Percentiles rank a stretch among this genome's conserved stretches.
These are phyloP conservation scores for Mycosarcoma mackinlayi DNA, from an alignment of 1,284 basidiomycete genomes.

Conservation along the genomic window DNA sequence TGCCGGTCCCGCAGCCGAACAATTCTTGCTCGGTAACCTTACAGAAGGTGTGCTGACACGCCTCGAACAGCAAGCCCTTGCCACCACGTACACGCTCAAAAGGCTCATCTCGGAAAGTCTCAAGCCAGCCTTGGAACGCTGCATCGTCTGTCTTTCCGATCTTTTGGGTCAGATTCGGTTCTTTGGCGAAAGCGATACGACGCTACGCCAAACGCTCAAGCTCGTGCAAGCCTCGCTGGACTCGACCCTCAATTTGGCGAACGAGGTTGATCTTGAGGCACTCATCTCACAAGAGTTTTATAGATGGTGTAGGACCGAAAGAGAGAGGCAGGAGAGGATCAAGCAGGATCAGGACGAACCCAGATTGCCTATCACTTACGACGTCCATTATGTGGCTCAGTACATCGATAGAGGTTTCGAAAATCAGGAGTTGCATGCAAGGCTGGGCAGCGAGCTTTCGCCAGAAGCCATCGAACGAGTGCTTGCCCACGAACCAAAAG, in stretches of 20 bases:
- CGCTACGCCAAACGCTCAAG: constrained; percentile 1
- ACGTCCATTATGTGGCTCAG: constrained; percentile 32
- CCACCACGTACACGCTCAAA: constrained; percentile 33
- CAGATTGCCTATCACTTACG: constrained; percentile 39
- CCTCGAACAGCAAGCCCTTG: constrained; percentile 33
- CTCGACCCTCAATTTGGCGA: constrained; percentile 25
- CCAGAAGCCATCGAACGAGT: constrained; percentile 5
- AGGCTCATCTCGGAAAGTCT: constrained; percentile 18
- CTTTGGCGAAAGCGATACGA: constrained; percentile 9
- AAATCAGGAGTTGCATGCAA: constrained; percentile 10
- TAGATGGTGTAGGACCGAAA: constrained; percentile 43
- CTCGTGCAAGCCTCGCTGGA: constrained; percentile 16
- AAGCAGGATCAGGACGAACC: constrained; percentile 53
- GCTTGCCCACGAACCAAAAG: background rate
- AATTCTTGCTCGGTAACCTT: constrained; percentile 51
- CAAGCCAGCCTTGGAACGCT: constrained; percentile 33
- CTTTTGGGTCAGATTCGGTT: constrained; percentile 22
- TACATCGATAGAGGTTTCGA: constrained; percentile 49
- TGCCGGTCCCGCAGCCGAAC: constrained; percentile 52
- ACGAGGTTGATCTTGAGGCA: constrained; percentile 35
- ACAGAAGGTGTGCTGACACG: constrained; percentile 52
- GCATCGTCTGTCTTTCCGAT: constrained; percentile 18
- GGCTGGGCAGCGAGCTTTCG: constrained; percentile 3
- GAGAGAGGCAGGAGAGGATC: constrained; percentile 50
- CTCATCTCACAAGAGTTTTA: constrained; percentile 43